phyloP scores from a whole-genome alignment of 331 rosid genomes.

The Rhamnella rubrinervis region DNA sequence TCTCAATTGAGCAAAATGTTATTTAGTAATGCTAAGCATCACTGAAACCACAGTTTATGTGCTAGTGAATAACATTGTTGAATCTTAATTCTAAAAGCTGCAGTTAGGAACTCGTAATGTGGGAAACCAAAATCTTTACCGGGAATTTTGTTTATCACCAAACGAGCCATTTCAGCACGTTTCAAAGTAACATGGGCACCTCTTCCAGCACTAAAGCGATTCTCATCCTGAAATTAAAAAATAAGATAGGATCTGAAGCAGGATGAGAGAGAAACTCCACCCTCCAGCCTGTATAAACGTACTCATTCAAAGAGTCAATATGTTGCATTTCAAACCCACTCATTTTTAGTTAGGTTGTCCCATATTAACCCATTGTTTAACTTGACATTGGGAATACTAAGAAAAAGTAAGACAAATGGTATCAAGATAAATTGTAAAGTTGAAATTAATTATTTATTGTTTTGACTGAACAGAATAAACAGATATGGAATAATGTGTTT shows the following conservation, averaged over 20 bases:
- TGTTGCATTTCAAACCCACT: neutral
- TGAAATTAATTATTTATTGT: neutral
- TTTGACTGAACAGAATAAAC: neutral
- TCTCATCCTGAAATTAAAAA: constrained; percentile 54
- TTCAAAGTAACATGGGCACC: constrained; percentile 68
- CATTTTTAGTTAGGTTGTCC: neutral
- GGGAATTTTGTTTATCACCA: constrained; percentile 58
- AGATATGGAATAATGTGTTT: neutral
- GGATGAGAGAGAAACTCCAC: constrained; percentile 5
- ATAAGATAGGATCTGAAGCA: constrained; percentile 3
- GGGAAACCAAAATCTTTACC: constrained; percentile 30
- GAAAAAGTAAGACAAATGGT: neutral
- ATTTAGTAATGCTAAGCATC: too few species aligned
- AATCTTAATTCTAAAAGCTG: too few species aligned
- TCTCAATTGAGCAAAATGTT: too few species aligned
- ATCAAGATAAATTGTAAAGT: neutral
- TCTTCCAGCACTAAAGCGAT: constrained; percentile 71
- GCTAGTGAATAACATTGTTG: too few species aligned
- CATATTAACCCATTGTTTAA: neutral
- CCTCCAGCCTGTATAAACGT: neutral
- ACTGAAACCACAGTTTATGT: too few species aligned
- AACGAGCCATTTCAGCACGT: constrained; percentile 76
- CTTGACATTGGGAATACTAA: neutral
- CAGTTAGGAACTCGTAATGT: neutral
- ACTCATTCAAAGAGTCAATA: neutral